A percentile compares a stretch with the other conserved stretches of the same genome.
Conservation (phyloP, 164 flowering plant species). For the Kingdonia uniflora region DNA sequence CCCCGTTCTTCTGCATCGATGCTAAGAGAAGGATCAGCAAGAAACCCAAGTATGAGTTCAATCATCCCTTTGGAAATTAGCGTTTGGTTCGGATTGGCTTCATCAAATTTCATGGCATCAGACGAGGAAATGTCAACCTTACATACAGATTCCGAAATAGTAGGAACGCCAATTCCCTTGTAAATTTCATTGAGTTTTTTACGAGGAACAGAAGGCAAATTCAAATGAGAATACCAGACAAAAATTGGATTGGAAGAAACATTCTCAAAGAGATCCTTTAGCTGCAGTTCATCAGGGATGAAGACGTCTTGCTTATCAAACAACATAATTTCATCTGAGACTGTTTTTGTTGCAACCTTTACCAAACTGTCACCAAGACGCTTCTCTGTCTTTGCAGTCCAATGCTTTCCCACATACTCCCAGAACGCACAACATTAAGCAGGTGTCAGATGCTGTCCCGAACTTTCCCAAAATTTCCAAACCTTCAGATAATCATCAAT, state of each 20-base stretch:
- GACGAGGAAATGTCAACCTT: slow-evolving; percentile 19
- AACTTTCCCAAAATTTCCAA: slow-evolving; percentile 57
- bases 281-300: slow-evolving; percentile 49
- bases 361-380: slow-evolving; percentile 16
- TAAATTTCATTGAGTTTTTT: slow-evolving; percentile 31
- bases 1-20: slow-evolving; percentile 31
- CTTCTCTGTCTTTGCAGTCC: slow-evolving; percentile 19
- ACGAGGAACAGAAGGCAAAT: slow-evolving; percentile 22
- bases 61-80: slow-evolving; percentile 25
- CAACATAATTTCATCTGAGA: slow-evolving; percentile 20
- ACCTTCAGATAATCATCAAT: slow-evolving; percentile 39
- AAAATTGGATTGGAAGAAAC: slow-evolving; percentile 31
- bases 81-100: slow-evolving; percentile 14
- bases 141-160: slow-evolving; percentile 37
- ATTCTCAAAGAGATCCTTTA: slow-evolving; percentile 38
- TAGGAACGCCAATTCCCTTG: slow-evolving; percentile 37
- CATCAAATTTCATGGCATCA: slow-evolving; percentile 12
- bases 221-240: slow-evolving; percentile 55
- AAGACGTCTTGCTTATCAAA: slow-evolving; percentile 38
- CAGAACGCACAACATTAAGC: slow-evolving; percentile 53
- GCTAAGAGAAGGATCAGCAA: slow-evolving; percentile 27
- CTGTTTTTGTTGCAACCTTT: slow-evolving; percentile 39
- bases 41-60: slow-evolving; percentile 39
- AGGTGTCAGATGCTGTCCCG: slow-evolving; percentile 14
- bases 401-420: slow-evolving; percentile 24